Base-by-base conservation (phyloP, 371 early-diverging fungal genomes). In the Cokeromyces recurvatus region DNA sequence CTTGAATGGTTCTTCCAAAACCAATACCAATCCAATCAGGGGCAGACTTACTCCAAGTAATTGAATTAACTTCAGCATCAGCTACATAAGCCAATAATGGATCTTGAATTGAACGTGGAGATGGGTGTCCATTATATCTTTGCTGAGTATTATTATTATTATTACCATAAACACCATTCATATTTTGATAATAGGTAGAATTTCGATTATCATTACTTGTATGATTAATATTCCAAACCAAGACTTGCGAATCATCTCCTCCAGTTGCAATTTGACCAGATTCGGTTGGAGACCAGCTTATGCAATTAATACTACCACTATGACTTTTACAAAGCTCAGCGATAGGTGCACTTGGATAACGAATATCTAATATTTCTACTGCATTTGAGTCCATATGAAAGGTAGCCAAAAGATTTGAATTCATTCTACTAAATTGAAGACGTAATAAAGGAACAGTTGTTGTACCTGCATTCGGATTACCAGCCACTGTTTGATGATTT, bases 371-470 rank as follows among this genome's bases (percentile, higher is more conserved):
- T 44, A 97, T 79, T 27, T 84, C 80, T 3, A 93, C 89, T 2
- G 69, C 58, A 6, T 77, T 52, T 4, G 90, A 85, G 46, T 91
- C 91, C 72, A 86, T 79, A 45, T 86, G 87, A 56, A 97, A 87
- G 0, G 94, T 90, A 1, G 94, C 93, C 17, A 97, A 59, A 58
- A 90, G 87, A 66, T 95, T 90, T 6, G 87, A 71, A 43, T 95
- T 93, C 27, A 84, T 67, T 40, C 83, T 80, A 66, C 92, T 95
- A 79, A 94, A 95, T 32, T 84, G 72, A 9, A 95, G 57, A 5
- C 95, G 79, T 41, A 95, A 66, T 10, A 97, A 69, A 9, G 95
- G 87, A 62, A 71, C 15, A 34, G 35, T n/a, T 4, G 41, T 48
- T 48, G 40, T 38, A 3, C 8, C 6, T 7, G 19, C 19, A 19